Evolutionary conservation across 2,329 filamentous ascomycete species (phyloP), one percentile per base, ranked within the genome.

Genomic region (Phialophora expanda): DNA sequence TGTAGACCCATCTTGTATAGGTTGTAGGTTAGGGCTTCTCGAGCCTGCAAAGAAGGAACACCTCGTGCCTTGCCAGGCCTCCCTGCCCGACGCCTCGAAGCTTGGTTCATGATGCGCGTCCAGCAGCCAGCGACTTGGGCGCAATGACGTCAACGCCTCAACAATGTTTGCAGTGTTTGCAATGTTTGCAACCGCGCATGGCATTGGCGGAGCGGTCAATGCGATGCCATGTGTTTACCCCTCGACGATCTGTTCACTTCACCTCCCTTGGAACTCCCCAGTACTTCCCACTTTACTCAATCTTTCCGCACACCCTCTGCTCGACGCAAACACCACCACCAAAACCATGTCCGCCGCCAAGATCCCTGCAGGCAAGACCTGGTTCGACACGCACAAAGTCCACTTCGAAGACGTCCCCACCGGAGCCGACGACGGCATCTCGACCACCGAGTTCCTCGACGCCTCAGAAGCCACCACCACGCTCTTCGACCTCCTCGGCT

Each of bases 381-480:
- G 61, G 61, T 63, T 56, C 54, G 30, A 30, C 32, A 41, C 32
- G n/a, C 53, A 41, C 20, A 56, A 57, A 30, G 44, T 46, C 6
- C 61, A 56, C 34, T 63, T 63, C 54, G 54, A 56, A 6, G 53
- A 63, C 28, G 61, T 63, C 24, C 34, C 61, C 51, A 50, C 59
- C 9, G 87, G 92, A 74, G 84, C 85, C 72, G 89, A 88, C 80
- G 90, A 92, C 82, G 90, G 88, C 67, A 88, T 98, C 75, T 81
- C 87, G 61, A 98, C 95, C 55, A 86, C 86, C 64, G 88, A 96
- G 78, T 99, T 98, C 80, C 89, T 98, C 70, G 91, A 96, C 71
- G 95, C 95, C 65, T 87, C 92, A 61, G 93, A 97, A 85, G 89
- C 91, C 64, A 81, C 98, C 78, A 90, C 90, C 61, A 90, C 88